Evolutionary conservation across 257 asterid species (phyloP).

Genomic region (Nyctanthes arbortristis): DNA sequence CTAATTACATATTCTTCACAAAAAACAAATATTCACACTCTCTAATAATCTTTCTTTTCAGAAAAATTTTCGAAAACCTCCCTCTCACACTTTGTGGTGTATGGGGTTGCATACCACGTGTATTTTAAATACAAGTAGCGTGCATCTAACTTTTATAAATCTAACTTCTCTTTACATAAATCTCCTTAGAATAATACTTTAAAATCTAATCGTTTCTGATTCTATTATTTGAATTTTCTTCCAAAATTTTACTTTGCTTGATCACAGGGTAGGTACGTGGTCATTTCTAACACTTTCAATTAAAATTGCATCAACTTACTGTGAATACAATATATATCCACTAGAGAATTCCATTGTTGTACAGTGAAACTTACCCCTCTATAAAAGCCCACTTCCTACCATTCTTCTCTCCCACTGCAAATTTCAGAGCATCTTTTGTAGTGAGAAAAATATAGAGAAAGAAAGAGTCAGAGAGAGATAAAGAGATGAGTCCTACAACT

Average conservation of each 20-base stretch:
- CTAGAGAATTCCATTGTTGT: not conserved
- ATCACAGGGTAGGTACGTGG: not conserved
- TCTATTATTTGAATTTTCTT: not conserved
- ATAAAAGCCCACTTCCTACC: not conserved
- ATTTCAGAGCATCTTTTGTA: not conserved
- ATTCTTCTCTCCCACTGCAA: not conserved
- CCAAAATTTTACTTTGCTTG: not conserved
- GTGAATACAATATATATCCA: not conserved
- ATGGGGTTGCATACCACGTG: too few species aligned
- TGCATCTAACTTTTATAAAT: too few species aligned
- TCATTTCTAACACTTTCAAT: not conserved
- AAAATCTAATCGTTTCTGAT: too few species aligned
- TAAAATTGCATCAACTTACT: not conserved
- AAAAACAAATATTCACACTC: too few species aligned
- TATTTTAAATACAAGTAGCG: too few species aligned
- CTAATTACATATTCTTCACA: too few species aligned
- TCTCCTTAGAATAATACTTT: too few species aligned
- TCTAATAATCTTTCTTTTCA: too few species aligned
- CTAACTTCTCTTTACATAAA: too few species aligned
- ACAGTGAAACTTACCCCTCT: not conserved
- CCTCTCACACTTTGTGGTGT: too few species aligned
- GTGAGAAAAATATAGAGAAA: not conserved
- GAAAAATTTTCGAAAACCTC: too few species aligned
- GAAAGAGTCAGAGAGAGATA: slow-evolving; percentile 9
- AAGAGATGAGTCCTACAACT: slow-evolving; percentile 31